A percentile compares a stretch with the other conserved stretches of the same genome.
phyloP scores from a whole-genome alignment of 805 yeast genomes.

The Pichia rugopelliculosa region DNA sequence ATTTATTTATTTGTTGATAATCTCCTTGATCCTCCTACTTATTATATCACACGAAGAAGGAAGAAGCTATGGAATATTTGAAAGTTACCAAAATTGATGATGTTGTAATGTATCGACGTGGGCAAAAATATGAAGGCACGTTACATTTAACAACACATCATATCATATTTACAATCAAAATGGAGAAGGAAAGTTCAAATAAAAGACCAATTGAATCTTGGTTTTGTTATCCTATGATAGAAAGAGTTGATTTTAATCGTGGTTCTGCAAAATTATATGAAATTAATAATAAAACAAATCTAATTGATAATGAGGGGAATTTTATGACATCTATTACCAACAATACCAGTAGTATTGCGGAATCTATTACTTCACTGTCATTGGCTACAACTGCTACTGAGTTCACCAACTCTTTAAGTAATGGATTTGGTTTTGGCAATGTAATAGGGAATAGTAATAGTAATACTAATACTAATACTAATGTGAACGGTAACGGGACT shows the following conservation, averaged over 20 bases:
- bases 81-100: conserved; percentile 43
- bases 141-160: conserved; percentile 72
- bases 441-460: not conserved
- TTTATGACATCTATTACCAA: not conserved
- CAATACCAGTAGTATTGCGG: conserved; percentile 3
- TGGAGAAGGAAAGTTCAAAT: not conserved
- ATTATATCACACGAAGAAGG: too few relatives aligned
- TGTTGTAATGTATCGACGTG: conserved; percentile 50
- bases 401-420: conserved; percentile 13
- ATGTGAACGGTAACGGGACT: not conserved
- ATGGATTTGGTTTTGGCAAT: conserved; percentile 6
- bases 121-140: conserved; percentile 47
- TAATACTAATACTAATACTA: not conserved
- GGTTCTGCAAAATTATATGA: conserved; percentile 38
- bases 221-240: conserved; percentile 85
- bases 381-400: conserved; percentile 12
- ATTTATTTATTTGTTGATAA: too few relatives aligned
- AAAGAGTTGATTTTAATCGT: conserved; percentile 47
- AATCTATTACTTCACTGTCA: not conserved
- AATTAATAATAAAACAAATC: not conserved
- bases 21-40: too few relatives aligned
- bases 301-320: conserved; percentile 1
- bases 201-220: conserved; percentile 58
- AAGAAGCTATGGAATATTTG: conserved; percentile 41
- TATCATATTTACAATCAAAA: conserved; percentile 47